A percentile compares a stretch with the other conserved stretches of the same genome.
These are phyloP conservation scores for Cucurbita pepo DNA, from an alignment of 306 rosid genomes.

Conservation along the genomic window DNA sequence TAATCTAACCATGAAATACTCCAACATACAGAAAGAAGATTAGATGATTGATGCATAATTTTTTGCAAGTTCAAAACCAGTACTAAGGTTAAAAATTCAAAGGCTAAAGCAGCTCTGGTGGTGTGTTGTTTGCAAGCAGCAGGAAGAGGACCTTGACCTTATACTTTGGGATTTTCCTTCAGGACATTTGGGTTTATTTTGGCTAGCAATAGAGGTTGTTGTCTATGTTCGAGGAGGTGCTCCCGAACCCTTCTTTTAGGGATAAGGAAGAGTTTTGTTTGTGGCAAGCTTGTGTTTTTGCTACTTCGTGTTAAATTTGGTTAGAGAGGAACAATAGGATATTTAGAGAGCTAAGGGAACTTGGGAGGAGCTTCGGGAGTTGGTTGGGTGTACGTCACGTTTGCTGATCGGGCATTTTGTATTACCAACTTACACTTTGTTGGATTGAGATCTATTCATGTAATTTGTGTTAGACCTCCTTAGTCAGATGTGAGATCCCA, in stretches of 20 bases:
- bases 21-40: neutral
- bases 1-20: conserved; percentile 5
- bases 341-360: neutral
- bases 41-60: neutral
- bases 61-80: neutral
- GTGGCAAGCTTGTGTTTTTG: neutral
- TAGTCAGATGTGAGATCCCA: too few species aligned
- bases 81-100: neutral
- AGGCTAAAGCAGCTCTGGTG: neutral
- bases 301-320: neutral
- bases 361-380: neutral
- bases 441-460: neutral
- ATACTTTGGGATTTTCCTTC: too few species aligned
- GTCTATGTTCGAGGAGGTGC: too few species aligned
- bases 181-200: neutral
- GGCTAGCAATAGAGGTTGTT: neutral
- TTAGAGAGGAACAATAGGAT: too few species aligned
- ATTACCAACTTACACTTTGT: neutral
- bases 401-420: neutral
- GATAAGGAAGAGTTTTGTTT: neutral
- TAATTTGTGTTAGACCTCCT: neutral
- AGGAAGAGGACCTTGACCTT: neutral
- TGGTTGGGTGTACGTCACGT: neutral
- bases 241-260: neutral
- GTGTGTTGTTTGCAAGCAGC: neutral